Evolutionary conservation across 768 basidiomycete genomes (phyloP).

Genomic region (Russula abietina): DNA sequence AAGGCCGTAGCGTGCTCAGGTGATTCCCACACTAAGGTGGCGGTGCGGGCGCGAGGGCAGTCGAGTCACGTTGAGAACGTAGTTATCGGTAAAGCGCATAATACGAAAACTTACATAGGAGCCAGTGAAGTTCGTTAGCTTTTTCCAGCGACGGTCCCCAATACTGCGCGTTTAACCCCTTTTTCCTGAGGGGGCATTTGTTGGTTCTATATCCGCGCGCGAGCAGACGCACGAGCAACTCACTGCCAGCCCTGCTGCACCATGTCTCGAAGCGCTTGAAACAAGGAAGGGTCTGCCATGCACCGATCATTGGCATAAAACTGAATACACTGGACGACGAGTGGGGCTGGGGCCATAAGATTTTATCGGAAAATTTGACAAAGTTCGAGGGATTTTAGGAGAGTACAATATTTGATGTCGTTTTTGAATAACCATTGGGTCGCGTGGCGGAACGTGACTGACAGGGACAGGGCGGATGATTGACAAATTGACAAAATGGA

Average conservation of each 20-base stretch:
- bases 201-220: background rate
- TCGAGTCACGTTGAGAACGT: no score
- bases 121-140: conserved; percentile 3
- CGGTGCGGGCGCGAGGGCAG: background rate
- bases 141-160: conserved; percentile 1
- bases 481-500: no score
- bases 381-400: background rate
- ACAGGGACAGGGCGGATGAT: no score
- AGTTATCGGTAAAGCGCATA: no score
- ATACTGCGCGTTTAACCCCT: conserved; percentile 7
- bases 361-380: background rate
- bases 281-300: background rate
- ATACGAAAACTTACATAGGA: conserved; percentile 1
- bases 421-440: no score
- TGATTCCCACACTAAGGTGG: conserved; percentile 4
- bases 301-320: background rate
- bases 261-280: background rate
- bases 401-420: no score
- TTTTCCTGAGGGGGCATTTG: conserved; percentile 6
- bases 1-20: background rate
- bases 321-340: conserved; percentile 3
- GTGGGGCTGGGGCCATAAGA: background rate
- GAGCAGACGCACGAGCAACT: background rate
- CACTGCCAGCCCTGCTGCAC: conserved; percentile 10
- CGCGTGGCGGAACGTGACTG: no score